Base-by-base conservation (phyloP, 2,329 filamentous ascomycete genomes). In the Talaromyces sp. region DNA sequence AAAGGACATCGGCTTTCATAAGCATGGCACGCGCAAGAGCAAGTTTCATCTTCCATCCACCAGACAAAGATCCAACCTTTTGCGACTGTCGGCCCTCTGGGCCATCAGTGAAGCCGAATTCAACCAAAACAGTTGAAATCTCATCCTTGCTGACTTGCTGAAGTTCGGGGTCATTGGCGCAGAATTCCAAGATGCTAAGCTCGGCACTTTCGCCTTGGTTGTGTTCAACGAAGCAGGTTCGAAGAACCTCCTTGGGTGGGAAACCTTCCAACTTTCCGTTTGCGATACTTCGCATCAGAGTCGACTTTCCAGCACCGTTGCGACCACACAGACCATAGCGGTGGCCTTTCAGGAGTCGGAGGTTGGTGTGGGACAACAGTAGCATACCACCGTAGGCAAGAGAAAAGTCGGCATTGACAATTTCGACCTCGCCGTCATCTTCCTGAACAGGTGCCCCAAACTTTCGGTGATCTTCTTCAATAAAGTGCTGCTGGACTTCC, bases 1-100 rank as follows among this genome's bases (percentile, higher is more conserved):
- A 83, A 62, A 99, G 85, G 57, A 99, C 93, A 75, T 99, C 95
- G n/a, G 95, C 93, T 72, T 88, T 90, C 83, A 95, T 91, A 71
- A 99, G 84, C 93, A 99, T 98, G 66, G 95, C 95, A 71, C 95
- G 87, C 58, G 95, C 95, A 76, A 99, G 80, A 67, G 95, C 95
- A 64, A 99, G 82, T 87, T 99, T 99, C 95, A 99, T 99, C 85
- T 98, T 98, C 95, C 95, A 99, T 74, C 95, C 95, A 79, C 95
- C 95, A 51, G 95, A 98, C 39, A 99, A 80, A 22, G 93, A 97
- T 68, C 95, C 95, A 62, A 99, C 95, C 70, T 89, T 91, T 74
- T 97, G 87, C 6, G 88, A 84, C 77, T 98, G 95, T 63, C 92
- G 87, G 63, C 93, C 95, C 67, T 95, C 90, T 0, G 92, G 92